Percentiles rank a stretch among this genome's conserved stretches.
Evolutionary conservation across 345 rosid species (phyloP).

Genomic region (thale cress (Arabidopsis thaliana)): DNA sequence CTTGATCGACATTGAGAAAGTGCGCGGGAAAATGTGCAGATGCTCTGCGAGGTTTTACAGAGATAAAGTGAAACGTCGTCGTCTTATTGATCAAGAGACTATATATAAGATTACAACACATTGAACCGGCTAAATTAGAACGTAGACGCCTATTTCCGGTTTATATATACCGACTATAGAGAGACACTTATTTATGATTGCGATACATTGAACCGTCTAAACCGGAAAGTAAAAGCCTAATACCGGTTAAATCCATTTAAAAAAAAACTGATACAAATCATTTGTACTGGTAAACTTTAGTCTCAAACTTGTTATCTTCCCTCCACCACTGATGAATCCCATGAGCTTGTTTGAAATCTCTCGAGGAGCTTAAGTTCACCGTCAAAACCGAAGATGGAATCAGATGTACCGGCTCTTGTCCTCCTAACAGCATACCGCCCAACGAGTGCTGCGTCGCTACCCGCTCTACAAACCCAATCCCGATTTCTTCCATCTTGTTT

Average conservation of each 20-base stretch:
- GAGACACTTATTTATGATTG: background rate
- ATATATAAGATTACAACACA: constrained; percentile 6
- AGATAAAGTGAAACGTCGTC: constrained; percentile 24
- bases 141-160: constrained; percentile 19
- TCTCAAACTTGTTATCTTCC: constrained; percentile 58
- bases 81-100: background rate
- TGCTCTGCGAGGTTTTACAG: background rate
- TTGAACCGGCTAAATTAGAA: constrained; percentile 24
- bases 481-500: constrained; percentile 83
- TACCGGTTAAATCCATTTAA: constrained; percentile 14
- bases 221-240: background rate
- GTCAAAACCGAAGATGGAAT: constrained; percentile 76
- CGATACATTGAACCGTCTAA: constrained; percentile 10
- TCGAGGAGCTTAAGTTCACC: constrained; percentile 49
- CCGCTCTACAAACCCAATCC: constrained; percentile 71
- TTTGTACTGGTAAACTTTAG: constrained; percentile 58
- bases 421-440: constrained; percentile 67
- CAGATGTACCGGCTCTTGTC: constrained; percentile 77
- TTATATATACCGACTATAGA: background rate
- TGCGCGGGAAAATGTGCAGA: constrained; percentile 46
- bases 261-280: constrained; percentile 17
- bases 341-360: constrained; percentile 75
- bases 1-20: constrained; percentile 44
- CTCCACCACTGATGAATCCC: constrained; percentile 97
- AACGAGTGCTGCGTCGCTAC: constrained; percentile 75